phyloP scores from a whole-genome alignment of 345 rosid genomes.

The Eucalyptus rudis region DNA sequence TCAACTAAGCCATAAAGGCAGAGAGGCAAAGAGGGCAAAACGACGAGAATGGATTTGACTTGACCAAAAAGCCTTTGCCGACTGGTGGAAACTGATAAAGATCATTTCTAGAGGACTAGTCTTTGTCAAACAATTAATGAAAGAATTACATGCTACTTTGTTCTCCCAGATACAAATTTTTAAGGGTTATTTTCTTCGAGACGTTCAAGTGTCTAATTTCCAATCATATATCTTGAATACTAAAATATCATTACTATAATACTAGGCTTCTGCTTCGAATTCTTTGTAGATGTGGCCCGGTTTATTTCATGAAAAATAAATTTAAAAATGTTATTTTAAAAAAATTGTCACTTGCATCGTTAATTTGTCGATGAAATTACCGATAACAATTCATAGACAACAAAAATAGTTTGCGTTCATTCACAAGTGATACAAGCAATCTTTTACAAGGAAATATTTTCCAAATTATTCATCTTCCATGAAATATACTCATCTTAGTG shows the following conservation, averaged over 20 bases:
- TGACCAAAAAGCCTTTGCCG: background rate
- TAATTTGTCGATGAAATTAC: background rate
- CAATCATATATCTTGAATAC: background rate
- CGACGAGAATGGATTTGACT: background rate
- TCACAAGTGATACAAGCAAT: background rate
- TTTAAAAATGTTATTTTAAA: background rate
- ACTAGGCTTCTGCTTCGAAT: background rate
- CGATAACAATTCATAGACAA: background rate
- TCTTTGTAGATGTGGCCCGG: rapidly evolving
- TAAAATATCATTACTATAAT: background rate
- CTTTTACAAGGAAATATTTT: background rate
- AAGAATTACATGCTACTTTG: background rate
- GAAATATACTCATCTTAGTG: background rate
- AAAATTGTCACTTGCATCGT: background rate
- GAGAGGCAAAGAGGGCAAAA: background rate
- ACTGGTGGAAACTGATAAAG: background rate
- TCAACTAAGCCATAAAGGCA: background rate
- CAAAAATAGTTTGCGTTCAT: background rate
- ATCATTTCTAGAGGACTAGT: background rate
- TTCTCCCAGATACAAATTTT: background rate
- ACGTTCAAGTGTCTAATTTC: background rate
- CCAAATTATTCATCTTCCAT: background rate
- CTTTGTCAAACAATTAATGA: background rate
- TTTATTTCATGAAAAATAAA: background rate
- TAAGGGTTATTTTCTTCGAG: background rate